Percentiles rank a stretch among this genome's conserved stretches.
phyloP scores from a whole-genome alignment of 352 stramenopile genomes.

The Phytophthora citricola region DNA sequence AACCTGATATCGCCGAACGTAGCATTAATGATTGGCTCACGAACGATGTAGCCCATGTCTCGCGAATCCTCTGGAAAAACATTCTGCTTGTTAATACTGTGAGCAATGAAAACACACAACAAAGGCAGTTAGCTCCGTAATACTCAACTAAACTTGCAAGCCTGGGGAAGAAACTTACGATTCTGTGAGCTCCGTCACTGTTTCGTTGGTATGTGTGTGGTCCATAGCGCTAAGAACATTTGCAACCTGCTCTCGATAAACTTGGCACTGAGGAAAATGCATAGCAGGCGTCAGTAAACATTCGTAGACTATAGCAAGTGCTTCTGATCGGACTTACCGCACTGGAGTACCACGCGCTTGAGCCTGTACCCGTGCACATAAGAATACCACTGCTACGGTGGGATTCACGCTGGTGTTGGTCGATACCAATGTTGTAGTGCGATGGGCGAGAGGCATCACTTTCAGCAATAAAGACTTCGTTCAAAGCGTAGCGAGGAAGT shows the following conservation, averaged over 20 bases:
- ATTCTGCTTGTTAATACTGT: slow-evolving; percentile 88
- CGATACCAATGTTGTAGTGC: slow-evolving; percentile 90
- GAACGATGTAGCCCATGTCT: slow-evolving; percentile 89
- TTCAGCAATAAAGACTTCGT: slow-evolving; percentile 92
- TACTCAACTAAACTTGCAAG: neutral
- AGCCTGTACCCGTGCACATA: slow-evolving; percentile 88
- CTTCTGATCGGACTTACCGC: slow-evolving; percentile 54
- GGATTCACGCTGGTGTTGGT: slow-evolving; percentile 89
- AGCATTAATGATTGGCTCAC: slow-evolving; percentile 91
- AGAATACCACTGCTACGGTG: slow-evolving; percentile 90
- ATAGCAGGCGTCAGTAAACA: slow-evolving; percentile 9
- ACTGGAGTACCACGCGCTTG: slow-evolving; percentile 88
- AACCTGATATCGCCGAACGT: slow-evolving; percentile 91
- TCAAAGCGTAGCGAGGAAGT: slow-evolving; percentile 84
- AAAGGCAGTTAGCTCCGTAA: slow-evolving; percentile 2
- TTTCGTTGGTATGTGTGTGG: slow-evolving; percentile 90
- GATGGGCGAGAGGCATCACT: slow-evolving; percentile 84
- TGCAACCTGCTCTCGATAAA: slow-evolving; percentile 87
- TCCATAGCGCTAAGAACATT: slow-evolving; percentile 86
- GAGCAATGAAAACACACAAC: slow-evolving; percentile 4
- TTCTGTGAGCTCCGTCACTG: slow-evolving; percentile 87
- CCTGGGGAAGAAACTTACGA: slow-evolving; percentile 48
- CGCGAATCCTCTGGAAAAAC: slow-evolving; percentile 84
- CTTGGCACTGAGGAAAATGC: slow-evolving; percentile 64
- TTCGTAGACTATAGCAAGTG: neutral